These are phyloP conservation scores for Durusdinium trenchii DNA, from an alignment of 73 alveolate genomes.

Conservation along the genomic window DNA sequence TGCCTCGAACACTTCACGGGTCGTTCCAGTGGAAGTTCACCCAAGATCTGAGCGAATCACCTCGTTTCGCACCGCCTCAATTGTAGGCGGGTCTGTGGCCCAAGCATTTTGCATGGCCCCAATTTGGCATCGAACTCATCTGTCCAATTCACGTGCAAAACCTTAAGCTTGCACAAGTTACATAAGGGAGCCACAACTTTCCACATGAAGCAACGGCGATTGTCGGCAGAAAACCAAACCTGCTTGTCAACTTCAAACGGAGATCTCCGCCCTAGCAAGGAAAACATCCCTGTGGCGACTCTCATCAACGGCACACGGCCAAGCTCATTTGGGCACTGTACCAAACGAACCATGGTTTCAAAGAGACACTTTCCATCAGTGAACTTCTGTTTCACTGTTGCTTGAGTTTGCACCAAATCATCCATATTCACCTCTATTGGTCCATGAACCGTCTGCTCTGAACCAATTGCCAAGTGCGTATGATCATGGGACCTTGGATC, in stretches of 20 bases:
- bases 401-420: constrained; percentile 19
- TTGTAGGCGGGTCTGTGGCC: constrained; percentile 33
- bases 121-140: constrained; percentile 35
- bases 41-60: background rate
- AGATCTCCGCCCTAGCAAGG: constrained; percentile 32
- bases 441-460: background rate
- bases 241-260: background rate
- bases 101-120: constrained; percentile 25
- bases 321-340: background rate
- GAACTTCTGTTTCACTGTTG: constrained; percentile 21
- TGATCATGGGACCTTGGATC: background rate
- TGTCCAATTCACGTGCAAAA: constrained; percentile 12
- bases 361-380: background rate
- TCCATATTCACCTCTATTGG: constrained; percentile 6
- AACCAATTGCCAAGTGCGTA: background rate
- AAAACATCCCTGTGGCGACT: background rate
- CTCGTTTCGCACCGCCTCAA: constrained; percentile 16
- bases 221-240: constrained; percentile 56
- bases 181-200: constrained; percentile 42
- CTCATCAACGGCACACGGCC: background rate
- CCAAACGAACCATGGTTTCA: constrained; percentile 17
- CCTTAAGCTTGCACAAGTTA: background rate
- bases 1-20: background rate
- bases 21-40: background rate
- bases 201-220: constrained; percentile 38